Evolutionary conservation across 2,329 filamentous ascomycete genomes (phyloP).

Genomic region (Fusarium illudens): DNA sequence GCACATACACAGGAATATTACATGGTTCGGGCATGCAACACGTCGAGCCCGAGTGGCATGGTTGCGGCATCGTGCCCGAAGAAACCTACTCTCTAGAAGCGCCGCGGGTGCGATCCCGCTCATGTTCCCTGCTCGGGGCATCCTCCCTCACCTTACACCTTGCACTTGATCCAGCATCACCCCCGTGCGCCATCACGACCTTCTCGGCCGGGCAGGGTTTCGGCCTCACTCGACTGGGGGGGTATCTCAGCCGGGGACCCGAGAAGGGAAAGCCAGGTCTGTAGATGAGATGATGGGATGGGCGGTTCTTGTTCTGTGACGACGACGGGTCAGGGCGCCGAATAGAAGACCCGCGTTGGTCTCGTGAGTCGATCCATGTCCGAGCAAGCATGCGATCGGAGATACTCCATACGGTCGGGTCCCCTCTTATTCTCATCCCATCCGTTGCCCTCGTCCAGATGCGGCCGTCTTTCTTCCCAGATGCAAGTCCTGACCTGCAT

Average conservation of each 20-base stretch:
- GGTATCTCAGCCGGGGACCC: not conserved
- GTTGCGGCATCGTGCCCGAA: conserved; percentile 1
- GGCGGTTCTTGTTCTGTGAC: not conserved
- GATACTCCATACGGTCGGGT: conserved; percentile 23
- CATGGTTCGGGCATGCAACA: conserved; percentile 9
- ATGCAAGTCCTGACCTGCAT: not conserved
- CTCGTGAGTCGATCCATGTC: conserved; percentile 15
- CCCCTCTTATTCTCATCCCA: conserved; percentile 4
- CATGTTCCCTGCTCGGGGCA: not conserved
- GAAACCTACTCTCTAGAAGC: conserved; percentile 17
- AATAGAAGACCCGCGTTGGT: conserved; percentile 5
- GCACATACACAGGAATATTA: not conserved
- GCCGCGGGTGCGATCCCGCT: not conserved
- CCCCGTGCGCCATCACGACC: conserved; percentile 2
- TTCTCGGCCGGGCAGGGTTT: conserved; percentile 30
- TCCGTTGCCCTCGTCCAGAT: not conserved
- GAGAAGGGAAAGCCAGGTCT: not conserved
- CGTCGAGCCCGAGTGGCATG: conserved; percentile 6
- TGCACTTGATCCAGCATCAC: conserved; percentile 20
- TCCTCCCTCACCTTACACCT: conserved; percentile 17
- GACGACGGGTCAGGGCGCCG: conserved; percentile 2
- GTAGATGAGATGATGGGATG: not conserved
- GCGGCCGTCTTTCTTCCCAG: not conserved
- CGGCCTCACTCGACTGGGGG: conserved; percentile 27
- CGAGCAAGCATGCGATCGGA: conserved; percentile 11